phyloP scores from a whole-genome alignment of 305 asterid genomes.

The Rubia peregrina region DNA sequence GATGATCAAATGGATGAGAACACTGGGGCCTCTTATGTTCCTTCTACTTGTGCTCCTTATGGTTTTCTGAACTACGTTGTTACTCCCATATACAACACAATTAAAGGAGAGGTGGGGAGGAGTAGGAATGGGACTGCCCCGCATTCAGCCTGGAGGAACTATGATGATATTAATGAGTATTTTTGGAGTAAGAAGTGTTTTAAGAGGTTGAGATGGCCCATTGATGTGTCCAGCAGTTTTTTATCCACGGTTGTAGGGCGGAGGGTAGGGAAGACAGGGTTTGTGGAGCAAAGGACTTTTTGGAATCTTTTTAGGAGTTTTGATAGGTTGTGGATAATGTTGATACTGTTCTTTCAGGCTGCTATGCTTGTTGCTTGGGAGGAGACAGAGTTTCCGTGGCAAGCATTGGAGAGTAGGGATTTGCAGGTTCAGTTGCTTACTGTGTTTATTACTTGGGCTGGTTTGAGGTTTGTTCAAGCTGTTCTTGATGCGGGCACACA shows the following conservation, averaged over 20 bases:
- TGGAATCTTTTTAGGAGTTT: slow-evolving; percentile 93
- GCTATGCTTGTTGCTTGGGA: slow-evolving; percentile 84
- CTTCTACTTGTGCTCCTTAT: slow-evolving; percentile 51
- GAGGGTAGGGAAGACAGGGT: slow-evolving; percentile 91
- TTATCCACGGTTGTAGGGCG: slow-evolving; percentile 31
- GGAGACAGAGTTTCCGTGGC: slow-evolving; percentile 63
- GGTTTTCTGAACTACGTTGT: slow-evolving; percentile 60
- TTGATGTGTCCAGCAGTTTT: slow-evolving; percentile 52
- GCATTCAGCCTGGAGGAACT: slow-evolving; percentile 96
- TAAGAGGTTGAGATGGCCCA: slow-evolving; percentile 75
- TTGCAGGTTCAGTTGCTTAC: slow-evolving; percentile 79
- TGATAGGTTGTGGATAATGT: slow-evolving; percentile 84
- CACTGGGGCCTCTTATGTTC: slow-evolving; percentile 59
- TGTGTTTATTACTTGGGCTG: slow-evolving; percentile 85
- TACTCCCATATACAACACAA: slow-evolving; percentile 54
- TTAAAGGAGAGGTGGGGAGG: slow-evolving; percentile 70
- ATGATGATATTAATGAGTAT: slow-evolving; percentile 90
- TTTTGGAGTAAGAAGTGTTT: slow-evolving; percentile 89
- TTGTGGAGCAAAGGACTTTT: slow-evolving; percentile 93
- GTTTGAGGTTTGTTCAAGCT: slow-evolving; percentile 71
- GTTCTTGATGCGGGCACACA: slow-evolving; percentile 97
- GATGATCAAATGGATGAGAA: slow-evolving; percentile 64
- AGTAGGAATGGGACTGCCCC: slow-evolving; percentile 94
- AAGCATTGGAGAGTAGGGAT: slow-evolving; percentile 58
- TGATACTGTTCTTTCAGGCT: slow-evolving; percentile 86